A percentile compares a stretch with the other conserved stretches of the same genome.
phyloP scores from a whole-genome alignment of 345 rosid genomes.

The Orychophragmus violaceus region DNA sequence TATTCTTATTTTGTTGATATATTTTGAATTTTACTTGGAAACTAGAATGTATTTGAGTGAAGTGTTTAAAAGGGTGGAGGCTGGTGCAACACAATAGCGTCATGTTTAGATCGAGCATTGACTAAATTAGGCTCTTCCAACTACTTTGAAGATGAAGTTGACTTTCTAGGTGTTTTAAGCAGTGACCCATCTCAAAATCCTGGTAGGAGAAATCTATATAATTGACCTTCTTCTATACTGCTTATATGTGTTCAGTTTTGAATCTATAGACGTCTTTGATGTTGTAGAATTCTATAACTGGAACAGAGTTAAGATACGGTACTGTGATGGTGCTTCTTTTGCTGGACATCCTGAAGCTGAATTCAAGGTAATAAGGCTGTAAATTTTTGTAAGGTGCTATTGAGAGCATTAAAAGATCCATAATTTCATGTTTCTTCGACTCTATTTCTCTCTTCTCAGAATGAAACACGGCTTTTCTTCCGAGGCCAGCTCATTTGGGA shows the following conservation, averaged over 20 bases:
- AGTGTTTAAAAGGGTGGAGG: background rate
- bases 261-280: background rate
- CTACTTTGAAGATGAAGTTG: background rate
- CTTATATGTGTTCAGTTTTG: background rate
- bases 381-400: background rate
- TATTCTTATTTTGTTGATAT: background rate
- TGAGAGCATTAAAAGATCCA: background rate
- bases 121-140: background rate
- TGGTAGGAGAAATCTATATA: background rate
- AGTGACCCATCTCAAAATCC: background rate
- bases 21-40: background rate
- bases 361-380: background rate
- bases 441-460: background rate
- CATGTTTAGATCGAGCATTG: background rate
- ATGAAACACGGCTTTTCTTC: background rate
- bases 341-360: background rate
- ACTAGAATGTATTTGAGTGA: background rate
- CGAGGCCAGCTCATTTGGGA: background rate
- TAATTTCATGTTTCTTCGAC: background rate
- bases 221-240: background rate
- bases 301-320: background rate
- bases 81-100: background rate
- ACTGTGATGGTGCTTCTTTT: background rate
- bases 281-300: background rate
- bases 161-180: background rate